Base-by-base conservation (phyloP, 1,284 basidiomycete species). In the Phlebopus sp. region DNA sequence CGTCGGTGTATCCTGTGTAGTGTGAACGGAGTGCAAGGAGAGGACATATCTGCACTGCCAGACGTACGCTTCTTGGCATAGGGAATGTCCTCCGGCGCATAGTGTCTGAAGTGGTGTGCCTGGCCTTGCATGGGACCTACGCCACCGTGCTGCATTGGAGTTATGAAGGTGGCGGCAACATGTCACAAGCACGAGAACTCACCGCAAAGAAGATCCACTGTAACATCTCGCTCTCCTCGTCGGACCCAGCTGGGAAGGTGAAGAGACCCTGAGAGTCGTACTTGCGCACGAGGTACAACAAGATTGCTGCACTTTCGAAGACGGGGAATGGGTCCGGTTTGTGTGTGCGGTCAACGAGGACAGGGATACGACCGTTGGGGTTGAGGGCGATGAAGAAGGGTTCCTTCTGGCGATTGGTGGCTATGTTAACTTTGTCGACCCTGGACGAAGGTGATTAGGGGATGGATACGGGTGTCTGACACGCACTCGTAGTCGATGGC, bases 161-260 rank as follows among this genome's bases (percentile, higher is more conserved):
- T 2, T 17, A 27, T 46, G 11, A 60, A 42, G 3, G n/a, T 30
- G 13, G 29, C 13, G 25, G 13, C 31, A 5, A 21, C 27, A 1
- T 2, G 6, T 23, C 25, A 29, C 25, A 13, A 6, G 3, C 3
- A 2, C 25, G 2, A 21, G 10, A 2, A 66, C 70, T 41, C 51
- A 76, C 76, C 8, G 73, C 70, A 53, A 84, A 86, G 70, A 84
- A 84, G 53, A 86, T 79, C 84, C 83, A 86, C 55, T 80, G 78
- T n/a, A 82, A 62, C 56, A 74, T 69, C 66, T 82, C 72, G 54
- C 75, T 78, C 59, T 74, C 69, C n/a, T 73, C 67, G 17, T 74
- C 64, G 13, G 69, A 62, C 11, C 65, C 63, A 18, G 67, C 56
- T 9, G 70, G 64, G 58, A 80, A 82, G 51, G 71, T 71, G 56